A percentile compares a stretch with the other conserved stretches of the same genome.
phyloP scores from a whole-genome alignment of 2,329 filamentous ascomycete genomes.

The Trichoderma asperellum region DNA sequence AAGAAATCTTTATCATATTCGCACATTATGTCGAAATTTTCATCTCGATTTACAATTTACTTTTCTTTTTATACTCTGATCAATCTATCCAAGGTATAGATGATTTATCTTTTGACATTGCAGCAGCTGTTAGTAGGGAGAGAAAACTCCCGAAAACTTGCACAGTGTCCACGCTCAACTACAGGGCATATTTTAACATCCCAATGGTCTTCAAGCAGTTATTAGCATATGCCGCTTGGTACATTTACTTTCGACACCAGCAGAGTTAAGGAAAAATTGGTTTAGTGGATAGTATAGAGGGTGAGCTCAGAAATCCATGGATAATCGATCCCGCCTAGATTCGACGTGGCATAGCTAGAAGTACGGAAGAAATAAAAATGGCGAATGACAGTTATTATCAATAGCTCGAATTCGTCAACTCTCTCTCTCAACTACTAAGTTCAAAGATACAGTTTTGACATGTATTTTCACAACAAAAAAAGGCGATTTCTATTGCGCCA shows the following conservation, averaged over 20 bases:
- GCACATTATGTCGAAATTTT: no score
- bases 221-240: no score
- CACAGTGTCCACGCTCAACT: not conserved
- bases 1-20: no score
- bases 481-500: no score
- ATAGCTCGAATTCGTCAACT: not conserved
- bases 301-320: not conserved
- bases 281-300: not conserved
- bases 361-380: not conserved
- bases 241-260: not conserved
- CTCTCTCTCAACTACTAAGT: not conserved
- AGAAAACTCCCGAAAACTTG: slow-evolving; percentile 18
- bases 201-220: no score
- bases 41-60: no score
- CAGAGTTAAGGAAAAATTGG: not conserved
- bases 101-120: not conserved
- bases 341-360: not conserved
- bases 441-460: not conserved
- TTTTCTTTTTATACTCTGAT: no score
- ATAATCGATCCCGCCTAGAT: not conserved
- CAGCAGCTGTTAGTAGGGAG: slow-evolving; percentile 3
- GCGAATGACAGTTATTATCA: not conserved
- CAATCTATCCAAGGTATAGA: no score
- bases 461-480: not conserved
- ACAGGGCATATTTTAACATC: no score